Conservation (phyloP, 1,139 yeast species). For the Scheffersomyces stambukii region DNA sequence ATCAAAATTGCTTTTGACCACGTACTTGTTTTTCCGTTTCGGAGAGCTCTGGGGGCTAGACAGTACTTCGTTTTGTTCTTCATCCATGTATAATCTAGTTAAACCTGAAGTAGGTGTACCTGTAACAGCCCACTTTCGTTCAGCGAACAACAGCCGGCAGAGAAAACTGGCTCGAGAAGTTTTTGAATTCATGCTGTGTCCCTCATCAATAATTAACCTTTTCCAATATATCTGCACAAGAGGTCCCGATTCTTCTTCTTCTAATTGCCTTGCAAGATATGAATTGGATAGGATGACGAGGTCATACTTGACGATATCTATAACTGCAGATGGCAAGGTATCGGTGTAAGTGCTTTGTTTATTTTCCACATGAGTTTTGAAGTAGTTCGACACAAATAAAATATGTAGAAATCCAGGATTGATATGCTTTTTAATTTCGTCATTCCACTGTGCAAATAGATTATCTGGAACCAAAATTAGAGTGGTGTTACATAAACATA, state of each 20-base stretch:
- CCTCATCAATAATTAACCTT: slow-evolving; percentile 68
- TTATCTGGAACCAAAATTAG: slow-evolving; percentile 65
- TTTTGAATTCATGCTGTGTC: slow-evolving; percentile 57
- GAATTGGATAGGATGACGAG: slow-evolving; percentile 49
- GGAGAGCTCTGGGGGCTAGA: too few relatives aligned
- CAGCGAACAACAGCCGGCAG: slow-evolving; percentile 48
- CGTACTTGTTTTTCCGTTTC: slow-evolving; percentile 38
- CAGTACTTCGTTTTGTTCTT: slow-evolving; percentile 26
- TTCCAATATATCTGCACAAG: slow-evolving; percentile 57
- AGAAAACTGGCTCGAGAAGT: slow-evolving; percentile 46
- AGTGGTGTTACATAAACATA: slow-evolving; percentile 49
- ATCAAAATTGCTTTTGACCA: slow-evolving; percentile 31
- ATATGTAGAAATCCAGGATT: slow-evolving; percentile 29
- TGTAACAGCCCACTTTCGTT: slow-evolving; percentile 68
- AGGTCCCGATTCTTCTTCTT: slow-evolving; percentile 18
- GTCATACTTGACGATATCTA: slow-evolving; percentile 41
- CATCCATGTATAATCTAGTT: slow-evolving; percentile 55
- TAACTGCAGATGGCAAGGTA: slow-evolving; percentile 23
- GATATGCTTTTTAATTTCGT: slow-evolving; percentile 56
- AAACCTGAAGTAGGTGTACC: slow-evolving; percentile 75
- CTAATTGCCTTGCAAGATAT: slow-evolving; percentile 37
- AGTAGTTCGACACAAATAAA: slow-evolving; percentile 31
- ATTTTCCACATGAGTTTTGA: too few relatives aligned
- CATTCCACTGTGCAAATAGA: slow-evolving; percentile 60
- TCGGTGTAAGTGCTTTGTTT: slow-evolving; percentile 16